Evolutionary conservation across 257 asterid genomes (phyloP).

Genomic region (Rehmannia glutinosa): DNA sequence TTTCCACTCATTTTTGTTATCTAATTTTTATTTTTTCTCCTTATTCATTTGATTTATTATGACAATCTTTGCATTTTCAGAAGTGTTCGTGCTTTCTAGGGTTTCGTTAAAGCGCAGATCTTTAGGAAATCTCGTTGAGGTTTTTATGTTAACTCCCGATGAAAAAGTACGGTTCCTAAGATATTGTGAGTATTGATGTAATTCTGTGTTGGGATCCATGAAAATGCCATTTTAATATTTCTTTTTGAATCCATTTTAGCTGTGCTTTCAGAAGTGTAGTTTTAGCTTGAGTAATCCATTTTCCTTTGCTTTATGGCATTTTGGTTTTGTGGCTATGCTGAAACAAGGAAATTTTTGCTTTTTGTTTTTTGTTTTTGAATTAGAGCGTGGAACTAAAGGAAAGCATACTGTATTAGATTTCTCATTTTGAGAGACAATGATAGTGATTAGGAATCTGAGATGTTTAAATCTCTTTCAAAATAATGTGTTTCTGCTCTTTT

Average conservation of each 20-base stretch:
- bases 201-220: constrained; percentile 28
- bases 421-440: background rate
- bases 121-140: constrained; percentile 21
- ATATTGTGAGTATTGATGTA: constrained; percentile 7
- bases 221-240: constrained; percentile 13
- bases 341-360: constrained; percentile 1
- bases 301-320: constrained; percentile 1
- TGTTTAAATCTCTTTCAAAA: background rate
- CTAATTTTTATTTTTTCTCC: background rate
- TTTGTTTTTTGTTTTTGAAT: background rate
- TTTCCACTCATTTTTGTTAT: constrained; percentile 16
- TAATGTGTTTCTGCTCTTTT: constrained; percentile 19
- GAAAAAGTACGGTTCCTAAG: constrained; percentile 5
- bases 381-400: constrained; percentile 10
- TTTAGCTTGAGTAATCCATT: constrained; percentile 1
- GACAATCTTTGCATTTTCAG: constrained; percentile 25
- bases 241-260: background rate
- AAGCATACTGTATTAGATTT: background rate
- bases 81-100: constrained; percentile 36
- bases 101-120: constrained; percentile 49
- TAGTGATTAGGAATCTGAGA: background rate
- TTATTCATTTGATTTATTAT: constrained; percentile 20
- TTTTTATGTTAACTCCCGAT: constrained; percentile 28
- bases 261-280: constrained; percentile 7
- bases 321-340: constrained; percentile 2